Evolutionary conservation across 768 basidiomycete species (phyloP).

Genomic region (Hebeloma cylindrosporum): DNA sequence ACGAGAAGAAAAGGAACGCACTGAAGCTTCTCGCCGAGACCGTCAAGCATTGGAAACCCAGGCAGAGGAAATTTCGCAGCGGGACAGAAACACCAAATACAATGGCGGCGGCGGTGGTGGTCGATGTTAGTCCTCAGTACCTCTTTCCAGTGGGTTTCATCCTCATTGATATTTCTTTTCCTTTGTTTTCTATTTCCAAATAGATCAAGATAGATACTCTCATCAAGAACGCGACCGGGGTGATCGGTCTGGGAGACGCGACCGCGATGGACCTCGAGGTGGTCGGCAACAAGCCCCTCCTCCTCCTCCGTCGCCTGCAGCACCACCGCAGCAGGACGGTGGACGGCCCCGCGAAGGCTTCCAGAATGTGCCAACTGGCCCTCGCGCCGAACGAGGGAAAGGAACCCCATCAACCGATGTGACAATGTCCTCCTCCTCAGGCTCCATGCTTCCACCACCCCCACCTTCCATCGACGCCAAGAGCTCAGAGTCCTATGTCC

Average conservation of each 20-base stretch:
- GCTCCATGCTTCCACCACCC: conserved; percentile 56
- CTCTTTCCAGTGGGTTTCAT: conserved; percentile 19
- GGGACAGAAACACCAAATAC: conserved; percentile 43
- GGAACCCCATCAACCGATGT: conserved; percentile 32
- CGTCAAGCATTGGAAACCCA: conserved; percentile 74
- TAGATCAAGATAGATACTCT: conserved; percentile 58
- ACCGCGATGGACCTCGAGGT: conserved; percentile 40
- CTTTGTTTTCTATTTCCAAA: conserved; percentile 13
- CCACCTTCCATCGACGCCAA: conserved; percentile 30
- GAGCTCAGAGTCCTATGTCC: conserved; percentile 40
- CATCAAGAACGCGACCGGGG: conserved; percentile 39
- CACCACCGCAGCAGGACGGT: too few relatives aligned
- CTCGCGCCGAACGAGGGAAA: conserved; percentile 72
- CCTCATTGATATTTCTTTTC: conserved; percentile 16
- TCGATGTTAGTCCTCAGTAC: conserved; percentile 36
- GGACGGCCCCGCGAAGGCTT: conserved; percentile 44
- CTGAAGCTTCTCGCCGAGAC: conserved; percentile 59
- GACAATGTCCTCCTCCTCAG: conserved; percentile 31
- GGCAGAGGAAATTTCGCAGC: conserved; percentile 64
- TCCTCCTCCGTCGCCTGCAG: conserved; percentile 22
- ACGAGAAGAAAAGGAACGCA: conserved; percentile 62
- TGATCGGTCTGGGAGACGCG: conserved; percentile 40
- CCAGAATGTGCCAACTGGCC: conserved; percentile 80
- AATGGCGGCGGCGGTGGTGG: conserved; percentile 42
- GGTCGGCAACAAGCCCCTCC: conserved; percentile 39